Evolutionary conservation across 73 alveolate genomes (phyloP).

Genomic region (Vitrella brassicaformis): DNA sequence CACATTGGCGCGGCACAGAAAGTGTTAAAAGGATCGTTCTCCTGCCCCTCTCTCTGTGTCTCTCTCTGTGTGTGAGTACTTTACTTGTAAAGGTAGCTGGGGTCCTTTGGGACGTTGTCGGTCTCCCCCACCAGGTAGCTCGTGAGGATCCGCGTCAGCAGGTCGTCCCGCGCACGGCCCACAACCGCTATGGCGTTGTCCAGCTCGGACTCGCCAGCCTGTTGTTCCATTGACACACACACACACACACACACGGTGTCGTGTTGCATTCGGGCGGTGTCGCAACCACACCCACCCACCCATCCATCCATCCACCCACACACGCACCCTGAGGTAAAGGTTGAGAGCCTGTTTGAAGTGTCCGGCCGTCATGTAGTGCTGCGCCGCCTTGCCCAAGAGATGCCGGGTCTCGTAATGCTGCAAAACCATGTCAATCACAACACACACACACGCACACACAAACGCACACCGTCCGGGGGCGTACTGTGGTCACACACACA

Average conservation of each 20-base stretch:
- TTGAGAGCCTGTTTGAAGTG: background rate
- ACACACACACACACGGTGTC: background rate
- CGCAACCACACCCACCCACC: too few relatives aligned
- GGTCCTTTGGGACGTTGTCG: constrained; percentile 18
- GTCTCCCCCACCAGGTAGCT: constrained; percentile 32
- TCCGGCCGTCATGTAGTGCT: background rate
- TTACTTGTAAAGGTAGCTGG: background rate
- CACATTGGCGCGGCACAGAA: too few relatives aligned
- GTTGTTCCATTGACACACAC: too few relatives aligned
- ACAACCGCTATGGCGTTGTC: constrained; percentile 12
- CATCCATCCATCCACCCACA: background rate
- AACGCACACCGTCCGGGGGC: background rate
- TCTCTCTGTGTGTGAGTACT: too few relatives aligned
- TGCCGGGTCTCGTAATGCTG: constrained; percentile 14
- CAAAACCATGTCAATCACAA: background rate
- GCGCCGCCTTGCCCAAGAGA: constrained; percentile 24
- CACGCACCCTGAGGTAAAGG: background rate
- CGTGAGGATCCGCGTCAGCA: constrained; percentile 19
- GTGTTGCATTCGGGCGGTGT: too few relatives aligned
- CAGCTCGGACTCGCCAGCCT: background rate
- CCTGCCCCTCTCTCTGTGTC: background rate
- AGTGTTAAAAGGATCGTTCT: too few relatives aligned
- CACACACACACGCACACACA: background rate
- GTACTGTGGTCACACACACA: too few relatives aligned
- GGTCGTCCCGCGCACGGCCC: constrained; percentile 24